Conservation (phyloP, 805 yeast genomes). For the Ogataea pignaliae region DNA sequence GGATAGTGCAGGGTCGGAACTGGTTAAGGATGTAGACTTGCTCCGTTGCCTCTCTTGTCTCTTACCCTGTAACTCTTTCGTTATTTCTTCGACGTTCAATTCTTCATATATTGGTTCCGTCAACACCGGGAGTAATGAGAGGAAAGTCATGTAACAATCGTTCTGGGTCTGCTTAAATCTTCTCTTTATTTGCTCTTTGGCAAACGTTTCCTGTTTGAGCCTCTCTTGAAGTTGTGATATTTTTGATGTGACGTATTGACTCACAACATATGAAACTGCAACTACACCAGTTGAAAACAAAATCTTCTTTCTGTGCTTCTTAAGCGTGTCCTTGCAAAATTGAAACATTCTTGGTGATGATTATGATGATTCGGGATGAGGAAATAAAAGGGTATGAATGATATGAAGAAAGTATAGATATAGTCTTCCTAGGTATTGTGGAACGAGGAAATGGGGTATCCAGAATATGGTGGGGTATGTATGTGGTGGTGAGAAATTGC, state of each 20-base stretch:
- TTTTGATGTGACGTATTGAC: slow-evolving; percentile 40
- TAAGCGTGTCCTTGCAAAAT: slow-evolving; percentile 33
- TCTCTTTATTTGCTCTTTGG: slow-evolving; percentile 67
- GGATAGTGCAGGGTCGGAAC: slow-evolving; percentile 18
- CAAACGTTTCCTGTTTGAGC: slow-evolving; percentile 52
- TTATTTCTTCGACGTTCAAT: slow-evolving; percentile 69
- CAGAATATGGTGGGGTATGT: not conserved
- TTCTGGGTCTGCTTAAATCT: slow-evolving; percentile 89
- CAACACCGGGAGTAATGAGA: slow-evolving; percentile 77
- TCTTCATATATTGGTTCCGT: slow-evolving; percentile 56
- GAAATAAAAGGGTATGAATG: not conserved
- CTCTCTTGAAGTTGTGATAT: slow-evolving; percentile 46
- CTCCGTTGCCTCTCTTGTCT: slow-evolving; percentile 33
- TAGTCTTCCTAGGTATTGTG: too few relatives aligned
- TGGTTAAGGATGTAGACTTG: slow-evolving; percentile 6
- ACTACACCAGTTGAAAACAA: slow-evolving; percentile 40
- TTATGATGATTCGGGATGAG: not conserved
- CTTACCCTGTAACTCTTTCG: slow-evolving; percentile 62
- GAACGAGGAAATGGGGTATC: not conserved
- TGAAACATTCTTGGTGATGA: slow-evolving; percentile 24
- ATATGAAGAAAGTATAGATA: too few relatives aligned
- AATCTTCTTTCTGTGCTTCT: slow-evolving; percentile 42
- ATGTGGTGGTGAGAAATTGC: not conserved
- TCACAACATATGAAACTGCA: slow-evolving; percentile 40
- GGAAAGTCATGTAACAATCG: slow-evolving; percentile 79